phyloP scores from a whole-genome alignment of 495 filamentous ascomycete genomes.

The Schizothecium vesticola region DNA sequence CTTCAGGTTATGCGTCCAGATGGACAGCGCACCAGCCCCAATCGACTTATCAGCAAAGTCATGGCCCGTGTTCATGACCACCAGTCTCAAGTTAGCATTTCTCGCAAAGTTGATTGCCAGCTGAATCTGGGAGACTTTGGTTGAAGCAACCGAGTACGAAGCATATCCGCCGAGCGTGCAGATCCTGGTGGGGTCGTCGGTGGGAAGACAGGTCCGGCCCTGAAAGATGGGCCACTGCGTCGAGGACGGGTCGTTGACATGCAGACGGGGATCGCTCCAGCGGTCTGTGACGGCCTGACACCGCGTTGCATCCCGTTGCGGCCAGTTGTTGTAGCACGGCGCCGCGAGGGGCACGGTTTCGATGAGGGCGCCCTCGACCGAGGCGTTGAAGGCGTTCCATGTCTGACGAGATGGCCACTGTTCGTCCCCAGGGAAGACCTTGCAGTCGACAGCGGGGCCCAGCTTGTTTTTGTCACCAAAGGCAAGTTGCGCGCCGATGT shows the following conservation, averaged over 20 bases:
- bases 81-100: conserved; percentile 51
- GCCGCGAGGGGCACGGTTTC: conserved; percentile 52
- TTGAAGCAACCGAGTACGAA: conserved; percentile 53
- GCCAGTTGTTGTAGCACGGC: conserved; percentile 48
- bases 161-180: conserved; percentile 58
- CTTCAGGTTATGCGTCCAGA: conserved; percentile 63
- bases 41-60: conserved; percentile 50
- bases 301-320: conserved; percentile 33
- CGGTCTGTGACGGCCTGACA: conserved; percentile 34
- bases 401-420: conserved; percentile 37
- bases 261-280: conserved; percentile 27
- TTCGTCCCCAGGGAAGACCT: conserved; percentile 45
- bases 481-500: conserved; percentile 7
- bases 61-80: conserved; percentile 64
- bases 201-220: conserved; percentile 44
- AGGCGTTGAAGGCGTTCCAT: conserved; percentile 43
- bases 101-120: conserved; percentile 56
- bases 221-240: conserved; percentile 47
- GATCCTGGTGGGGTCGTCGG: conserved; percentile 41
- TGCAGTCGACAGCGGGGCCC: conserved; percentile 31
- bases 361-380: conserved; percentile 49
- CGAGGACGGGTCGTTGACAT: conserved; percentile 40
- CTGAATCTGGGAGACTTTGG: conserved; percentile 43
- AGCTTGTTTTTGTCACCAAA: conserved; percentile 5
- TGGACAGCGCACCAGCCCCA: conserved; percentile 45